Conservation (phyloP, 331 rosid species). For the Cucumis variabilis region DNA sequence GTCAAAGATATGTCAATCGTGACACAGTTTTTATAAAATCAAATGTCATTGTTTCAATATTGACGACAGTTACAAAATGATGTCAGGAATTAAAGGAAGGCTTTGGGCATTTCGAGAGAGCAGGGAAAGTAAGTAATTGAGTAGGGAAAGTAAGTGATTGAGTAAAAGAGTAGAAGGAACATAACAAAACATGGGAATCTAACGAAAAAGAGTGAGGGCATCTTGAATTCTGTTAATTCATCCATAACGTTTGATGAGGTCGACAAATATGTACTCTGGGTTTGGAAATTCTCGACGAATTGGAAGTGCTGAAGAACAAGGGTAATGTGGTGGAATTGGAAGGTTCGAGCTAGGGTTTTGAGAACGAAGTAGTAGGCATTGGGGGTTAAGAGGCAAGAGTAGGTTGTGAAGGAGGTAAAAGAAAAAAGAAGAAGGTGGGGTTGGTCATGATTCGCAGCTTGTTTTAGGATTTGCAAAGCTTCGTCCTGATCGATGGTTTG, state of each 20-base stretch:
- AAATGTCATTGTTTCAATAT: no score
- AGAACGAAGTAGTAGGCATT: constrained; percentile 69
- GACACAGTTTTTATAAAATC: no score
- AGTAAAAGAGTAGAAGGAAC: constrained; percentile 67
- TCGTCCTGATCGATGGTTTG: constrained; percentile 59
- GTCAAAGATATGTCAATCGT: no score
- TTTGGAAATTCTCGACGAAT: constrained; percentile 54
- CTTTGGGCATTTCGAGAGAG: constrained; percentile 60
- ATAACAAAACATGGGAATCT: constrained; percentile 79
- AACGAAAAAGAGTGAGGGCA: constrained; percentile 62
- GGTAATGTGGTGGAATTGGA: constrained; percentile 54
- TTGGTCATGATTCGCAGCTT: constrained; percentile 35
- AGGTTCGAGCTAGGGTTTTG: constrained; percentile 51
- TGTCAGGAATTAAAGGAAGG: constrained; percentile 64
- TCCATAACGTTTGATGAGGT: constrained; percentile 56
- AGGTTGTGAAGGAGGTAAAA: constrained; percentile 63
- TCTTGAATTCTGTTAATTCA: constrained; percentile 48
- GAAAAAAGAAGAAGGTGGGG: constrained; percentile 76
- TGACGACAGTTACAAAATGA: no score
- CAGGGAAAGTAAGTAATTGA: constrained; percentile 63
- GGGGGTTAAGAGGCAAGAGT: constrained; percentile 64
- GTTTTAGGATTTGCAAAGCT: constrained; percentile 60
- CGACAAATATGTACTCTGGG: constrained; percentile 59
- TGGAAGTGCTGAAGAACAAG: constrained; percentile 60
- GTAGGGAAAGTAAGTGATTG: no score